phyloP scores from a whole-genome alignment of 2,329 filamentous ascomycete species.

The Pseudocercospora eumusae region DNA sequence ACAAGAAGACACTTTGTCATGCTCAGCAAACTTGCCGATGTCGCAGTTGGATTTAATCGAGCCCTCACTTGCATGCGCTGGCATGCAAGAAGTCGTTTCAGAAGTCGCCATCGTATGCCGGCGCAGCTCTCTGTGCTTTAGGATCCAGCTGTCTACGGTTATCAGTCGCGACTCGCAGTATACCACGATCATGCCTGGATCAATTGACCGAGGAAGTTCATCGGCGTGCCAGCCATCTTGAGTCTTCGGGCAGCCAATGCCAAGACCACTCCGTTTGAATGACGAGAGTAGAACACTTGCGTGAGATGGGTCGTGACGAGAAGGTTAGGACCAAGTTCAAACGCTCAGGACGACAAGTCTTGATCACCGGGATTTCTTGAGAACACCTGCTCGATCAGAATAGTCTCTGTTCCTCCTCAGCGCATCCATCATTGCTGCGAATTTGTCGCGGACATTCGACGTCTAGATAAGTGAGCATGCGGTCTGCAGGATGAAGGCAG shows the following conservation, averaged over 20 bases:
- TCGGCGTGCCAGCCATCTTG: neutral
- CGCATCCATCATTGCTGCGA: too few species aligned
- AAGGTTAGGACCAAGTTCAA: neutral
- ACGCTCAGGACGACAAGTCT: neutral
- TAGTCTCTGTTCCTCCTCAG: too few species aligned
- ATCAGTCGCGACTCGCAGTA: neutral
- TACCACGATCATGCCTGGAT: neutral
- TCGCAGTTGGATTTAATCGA: neutral
- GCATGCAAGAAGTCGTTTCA: neutral
- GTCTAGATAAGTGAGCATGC: neutral
- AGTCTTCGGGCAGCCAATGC: neutral
- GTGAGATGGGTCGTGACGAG: neutral
- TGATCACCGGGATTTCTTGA: neutral
- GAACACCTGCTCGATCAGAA: neutral
- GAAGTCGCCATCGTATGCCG: neutral
- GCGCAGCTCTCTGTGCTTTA: neutral
- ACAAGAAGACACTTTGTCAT: neutral
- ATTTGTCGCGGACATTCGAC: too few species aligned
- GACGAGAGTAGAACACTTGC: neutral
- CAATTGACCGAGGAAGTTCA: neutral
- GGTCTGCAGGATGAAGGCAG: neutral
- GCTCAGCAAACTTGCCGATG: neutral
- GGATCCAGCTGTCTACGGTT: neutral
- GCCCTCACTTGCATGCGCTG: neutral
- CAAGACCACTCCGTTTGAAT: neutral